These are phyloP conservation scores for Musa itinerans DNA, from an alignment of 176 grass and related monocot genomes.

Conservation along the genomic window DNA sequence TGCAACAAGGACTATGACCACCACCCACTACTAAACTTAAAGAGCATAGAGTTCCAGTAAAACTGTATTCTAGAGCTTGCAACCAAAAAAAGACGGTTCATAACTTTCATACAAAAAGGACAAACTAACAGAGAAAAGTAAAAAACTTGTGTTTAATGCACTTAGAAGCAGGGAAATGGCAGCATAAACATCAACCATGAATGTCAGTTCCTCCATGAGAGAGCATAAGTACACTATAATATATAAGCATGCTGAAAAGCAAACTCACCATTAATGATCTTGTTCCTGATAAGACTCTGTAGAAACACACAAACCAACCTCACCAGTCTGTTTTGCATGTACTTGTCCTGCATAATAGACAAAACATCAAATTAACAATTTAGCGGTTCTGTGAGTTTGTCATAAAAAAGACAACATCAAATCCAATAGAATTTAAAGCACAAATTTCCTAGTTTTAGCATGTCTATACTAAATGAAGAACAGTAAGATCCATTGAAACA, in stretches of 20 bases:
- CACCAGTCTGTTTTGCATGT: constrained; percentile 98
- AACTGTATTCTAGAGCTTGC: too few relatives aligned
- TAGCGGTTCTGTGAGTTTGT: background rate
- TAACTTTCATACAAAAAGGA: too few relatives aligned
- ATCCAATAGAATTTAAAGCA: background rate
- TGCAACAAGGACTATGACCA: too few relatives aligned
- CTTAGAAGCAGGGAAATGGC: too few relatives aligned
- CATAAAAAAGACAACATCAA: background rate
- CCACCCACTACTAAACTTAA: too few relatives aligned
- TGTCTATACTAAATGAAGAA: too few relatives aligned
- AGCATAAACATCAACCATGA: background rate
- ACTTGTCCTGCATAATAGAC: constrained; percentile 77
- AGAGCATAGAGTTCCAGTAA: too few relatives aligned
- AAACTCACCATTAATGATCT: constrained; percentile 92
- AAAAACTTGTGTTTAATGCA: too few relatives aligned
- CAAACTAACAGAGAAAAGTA: too few relatives aligned
- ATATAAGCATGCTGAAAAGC: constrained; percentile 4
- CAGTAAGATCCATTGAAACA: too few relatives aligned
- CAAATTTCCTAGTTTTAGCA: too few relatives aligned
- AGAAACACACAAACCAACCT: constrained; percentile 94
- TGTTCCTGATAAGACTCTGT: constrained; percentile 92
- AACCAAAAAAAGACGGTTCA: too few relatives aligned
- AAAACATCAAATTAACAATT: constrained; percentile 22
- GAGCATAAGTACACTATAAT: background rate
- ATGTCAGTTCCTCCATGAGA: background rate